These are phyloP conservation scores for Purpureocillium lavendulum DNA, from an alignment of 2,329 filamentous ascomycete genomes.

Conservation along the genomic window DNA sequence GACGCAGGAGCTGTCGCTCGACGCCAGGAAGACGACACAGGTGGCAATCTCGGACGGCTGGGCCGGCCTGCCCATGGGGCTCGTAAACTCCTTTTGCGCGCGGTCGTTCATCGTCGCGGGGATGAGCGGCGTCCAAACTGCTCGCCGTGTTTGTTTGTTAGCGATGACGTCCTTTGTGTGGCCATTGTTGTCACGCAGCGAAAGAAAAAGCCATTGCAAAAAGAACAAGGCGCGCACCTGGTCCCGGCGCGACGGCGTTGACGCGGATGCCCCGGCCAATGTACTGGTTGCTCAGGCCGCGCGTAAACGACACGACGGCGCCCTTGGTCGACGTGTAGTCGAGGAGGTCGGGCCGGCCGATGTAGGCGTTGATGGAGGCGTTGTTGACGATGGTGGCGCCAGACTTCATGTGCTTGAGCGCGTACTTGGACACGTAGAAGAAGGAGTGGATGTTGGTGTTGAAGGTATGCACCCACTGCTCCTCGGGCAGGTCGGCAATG, in stretches of 20 bases:
- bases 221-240: slow-evolving; percentile 21
- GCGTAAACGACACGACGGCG: slow-evolving; percentile 71
- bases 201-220: not conserved
- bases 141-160: not conserved
- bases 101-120: slow-evolving; percentile 63
- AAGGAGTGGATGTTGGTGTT: slow-evolving; percentile 75
- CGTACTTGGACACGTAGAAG: slow-evolving; percentile 75
- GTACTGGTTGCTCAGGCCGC: slow-evolving; percentile 68
- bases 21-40: slow-evolving; percentile 74
- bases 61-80: slow-evolving; percentile 67
- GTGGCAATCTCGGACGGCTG: slow-evolving; percentile 78
- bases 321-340: slow-evolving; percentile 78
- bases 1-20: slow-evolving; percentile 63
- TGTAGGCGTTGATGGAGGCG: slow-evolving; percentile 74
- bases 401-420: slow-evolving; percentile 63
- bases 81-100: slow-evolving; percentile 63
- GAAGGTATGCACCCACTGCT: slow-evolving; percentile 75
- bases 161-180: too few relatives aligned
- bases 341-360: slow-evolving; percentile 70
- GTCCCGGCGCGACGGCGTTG: slow-evolving; percentile 69
- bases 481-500: slow-evolving; percentile 63
- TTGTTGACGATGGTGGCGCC: slow-evolving; percentile 80
- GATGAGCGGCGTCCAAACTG: slow-evolving; percentile 68
- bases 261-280: slow-evolving; percentile 65
- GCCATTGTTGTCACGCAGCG: too few relatives aligned